phyloP scores from a whole-genome alignment of 768 basidiomycete genomes.

The Hydnomerulius pinastri region DNA sequence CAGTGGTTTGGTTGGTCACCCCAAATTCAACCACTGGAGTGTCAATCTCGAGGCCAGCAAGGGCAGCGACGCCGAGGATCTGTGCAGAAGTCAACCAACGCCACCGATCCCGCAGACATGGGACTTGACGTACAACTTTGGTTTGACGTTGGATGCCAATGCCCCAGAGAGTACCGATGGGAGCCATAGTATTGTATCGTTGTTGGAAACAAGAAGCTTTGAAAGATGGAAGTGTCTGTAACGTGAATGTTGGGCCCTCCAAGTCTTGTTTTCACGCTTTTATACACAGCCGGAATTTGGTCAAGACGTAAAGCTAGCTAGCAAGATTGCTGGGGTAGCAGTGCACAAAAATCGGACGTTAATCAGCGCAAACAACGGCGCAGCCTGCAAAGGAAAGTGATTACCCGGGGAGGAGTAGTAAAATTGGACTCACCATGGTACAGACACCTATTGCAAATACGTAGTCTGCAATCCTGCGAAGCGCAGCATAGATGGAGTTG shows the following conservation, averaged over 20 bases:
- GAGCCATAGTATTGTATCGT: conserved; percentile 18
- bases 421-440: too few species aligned
- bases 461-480: too few species aligned
- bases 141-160: conserved; percentile 24
- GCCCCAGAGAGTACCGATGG: conserved; percentile 30
- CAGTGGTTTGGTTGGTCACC: conserved; percentile 27
- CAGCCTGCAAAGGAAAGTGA: too few species aligned
- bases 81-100: conserved; percentile 2
- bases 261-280: too few species aligned
- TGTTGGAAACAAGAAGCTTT: background rate
- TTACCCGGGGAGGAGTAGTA: too few species aligned
- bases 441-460: too few species aligned
- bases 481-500: too few species aligned
- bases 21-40: conserved; percentile 19
- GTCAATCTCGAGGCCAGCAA: conserved; percentile 29
- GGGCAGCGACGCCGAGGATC: conserved; percentile 26
- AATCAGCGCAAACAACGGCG: too few species aligned
- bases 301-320: too few species aligned
- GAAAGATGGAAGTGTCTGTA: background rate
- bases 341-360: too few species aligned
- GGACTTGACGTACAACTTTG: conserved; percentile 24
- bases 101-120: background rate
- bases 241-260: background rate
- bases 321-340: too few species aligned
- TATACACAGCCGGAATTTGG: too few species aligned